These are phyloP conservation scores for Thyridium curvatum DNA, from an alignment of 2,329 filamentous ascomycete species.

Conservation along the genomic window DNA sequence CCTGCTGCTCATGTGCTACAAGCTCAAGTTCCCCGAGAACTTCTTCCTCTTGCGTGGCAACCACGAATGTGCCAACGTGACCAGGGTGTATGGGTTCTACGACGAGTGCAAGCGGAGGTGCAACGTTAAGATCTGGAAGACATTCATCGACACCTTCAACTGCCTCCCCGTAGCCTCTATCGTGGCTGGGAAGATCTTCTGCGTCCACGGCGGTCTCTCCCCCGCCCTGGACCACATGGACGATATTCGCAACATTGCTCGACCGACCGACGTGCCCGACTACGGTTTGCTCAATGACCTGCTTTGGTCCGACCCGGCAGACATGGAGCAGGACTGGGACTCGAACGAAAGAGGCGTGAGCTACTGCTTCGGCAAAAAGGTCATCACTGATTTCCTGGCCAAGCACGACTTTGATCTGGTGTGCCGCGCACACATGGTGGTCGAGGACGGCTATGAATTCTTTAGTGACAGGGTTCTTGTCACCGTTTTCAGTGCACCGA, in stretches of 20 bases:
- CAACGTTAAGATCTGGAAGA: slow-evolving; percentile 98
- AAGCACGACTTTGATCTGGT: slow-evolving; percentile 96
- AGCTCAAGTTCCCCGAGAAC: slow-evolving; percentile 95
- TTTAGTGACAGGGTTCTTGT: slow-evolving; percentile 93
- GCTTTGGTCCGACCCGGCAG: slow-evolving; percentile 94
- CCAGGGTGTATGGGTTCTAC: slow-evolving; percentile 93
- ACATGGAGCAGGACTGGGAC: slow-evolving; percentile 98
- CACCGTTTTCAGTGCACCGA: slow-evolving; percentile 95
- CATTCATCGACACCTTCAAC: slow-evolving; percentile 95
- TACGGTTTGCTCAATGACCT: slow-evolving; percentile 94
- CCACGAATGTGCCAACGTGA: slow-evolving; percentile 95
- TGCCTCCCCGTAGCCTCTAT: slow-evolving; percentile 93
- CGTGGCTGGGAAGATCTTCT: slow-evolving; percentile 95
- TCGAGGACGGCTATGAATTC: slow-evolving; percentile 98
- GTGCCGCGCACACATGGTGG: slow-evolving; percentile 97
- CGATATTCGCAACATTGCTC: slow-evolving; percentile 91
- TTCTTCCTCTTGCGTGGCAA: slow-evolving; percentile 94
- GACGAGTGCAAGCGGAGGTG: slow-evolving; percentile 95
- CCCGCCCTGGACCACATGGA: slow-evolving; percentile 95
- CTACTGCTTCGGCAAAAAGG: slow-evolving; percentile 97
- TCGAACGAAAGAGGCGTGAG: slow-evolving; percentile 95
- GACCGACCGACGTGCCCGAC: slow-evolving; percentile 94
- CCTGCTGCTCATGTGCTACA: slow-evolving; percentile 86
- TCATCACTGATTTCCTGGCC: slow-evolving; percentile 92
- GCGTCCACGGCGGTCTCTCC: slow-evolving; percentile 90